These are phyloP conservation scores for Lophiostoma macrostomum DNA, from an alignment of 495 filamentous ascomycete species.

Conservation along the genomic window DNA sequence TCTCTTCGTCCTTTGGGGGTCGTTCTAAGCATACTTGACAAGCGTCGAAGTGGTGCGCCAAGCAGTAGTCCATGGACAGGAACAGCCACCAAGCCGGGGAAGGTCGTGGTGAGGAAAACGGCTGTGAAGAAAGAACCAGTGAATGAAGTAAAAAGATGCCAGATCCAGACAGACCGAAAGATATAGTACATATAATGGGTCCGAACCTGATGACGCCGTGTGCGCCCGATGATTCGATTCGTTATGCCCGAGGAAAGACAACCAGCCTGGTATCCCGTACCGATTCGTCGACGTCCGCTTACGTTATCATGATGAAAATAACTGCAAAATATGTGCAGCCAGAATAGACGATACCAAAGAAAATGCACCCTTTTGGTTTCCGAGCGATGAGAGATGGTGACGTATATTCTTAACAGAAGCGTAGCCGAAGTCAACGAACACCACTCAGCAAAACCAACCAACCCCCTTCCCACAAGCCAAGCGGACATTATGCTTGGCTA, in stretches of 20 bases:
- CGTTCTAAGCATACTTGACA: too few relatives aligned
- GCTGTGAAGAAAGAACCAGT: neutral
- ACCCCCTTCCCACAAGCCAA: constrained; percentile 1
- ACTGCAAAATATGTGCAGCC: constrained; percentile 28
- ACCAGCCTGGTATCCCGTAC: constrained; percentile 34
- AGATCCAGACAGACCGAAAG: constrained; percentile 26
- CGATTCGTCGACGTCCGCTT: constrained; percentile 29
- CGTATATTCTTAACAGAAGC: constrained; percentile 20
- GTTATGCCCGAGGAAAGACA: constrained; percentile 30
- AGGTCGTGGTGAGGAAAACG: constrained; percentile 8
- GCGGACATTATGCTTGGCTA: constrained; percentile 17
- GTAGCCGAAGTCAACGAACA: constrained; percentile 23
- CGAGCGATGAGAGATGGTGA: constrained; percentile 31
- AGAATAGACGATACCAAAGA: constrained; percentile 12
- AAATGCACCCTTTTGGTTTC: constrained; percentile 22
- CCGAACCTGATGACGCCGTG: constrained; percentile 27
- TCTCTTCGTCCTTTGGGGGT: too few relatives aligned
- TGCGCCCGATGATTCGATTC: constrained; percentile 31
- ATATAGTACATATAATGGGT: constrained; percentile 34
- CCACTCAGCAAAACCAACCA: constrained; percentile 28
- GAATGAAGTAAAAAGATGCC: constrained; percentile 11
- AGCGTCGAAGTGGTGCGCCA: constrained; percentile 1
- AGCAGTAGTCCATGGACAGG: neutral
- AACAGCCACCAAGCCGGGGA: constrained; percentile 5
- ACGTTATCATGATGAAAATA: constrained; percentile 24